Conservation (phyloP, 2,329 filamentous ascomycete species). For the Xylaria sp. region DNA sequence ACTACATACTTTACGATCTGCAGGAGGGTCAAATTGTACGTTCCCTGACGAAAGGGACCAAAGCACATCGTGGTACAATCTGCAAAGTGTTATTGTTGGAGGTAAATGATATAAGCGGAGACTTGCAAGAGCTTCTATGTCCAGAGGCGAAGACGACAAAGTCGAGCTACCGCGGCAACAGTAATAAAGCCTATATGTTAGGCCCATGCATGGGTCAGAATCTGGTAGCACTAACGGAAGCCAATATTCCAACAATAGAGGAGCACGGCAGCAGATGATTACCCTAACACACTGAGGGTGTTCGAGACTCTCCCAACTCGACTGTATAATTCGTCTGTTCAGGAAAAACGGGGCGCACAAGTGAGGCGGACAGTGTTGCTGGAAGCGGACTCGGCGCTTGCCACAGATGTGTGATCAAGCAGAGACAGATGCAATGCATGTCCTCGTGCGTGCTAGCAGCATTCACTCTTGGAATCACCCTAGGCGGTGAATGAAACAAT, state of each 20-base stretch:
- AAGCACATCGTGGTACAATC: constrained; percentile 6
- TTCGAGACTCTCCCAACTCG: constrained; percentile 15
- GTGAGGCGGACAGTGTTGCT: constrained; percentile 40
- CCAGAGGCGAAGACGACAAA: neutral
- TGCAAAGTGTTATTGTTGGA: neutral
- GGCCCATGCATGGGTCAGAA: constrained; percentile 21
- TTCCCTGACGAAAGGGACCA: neutral
- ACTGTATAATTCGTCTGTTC: constrained; percentile 24
- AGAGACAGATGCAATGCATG: constrained; percentile 33
- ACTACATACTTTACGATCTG: constrained; percentile 6
- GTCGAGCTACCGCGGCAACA: constrained; percentile 5
- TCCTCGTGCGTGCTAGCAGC: constrained; percentile 17
- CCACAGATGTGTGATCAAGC: constrained; percentile 29
- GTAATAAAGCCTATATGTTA: constrained; percentile 10
- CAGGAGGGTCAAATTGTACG: neutral
- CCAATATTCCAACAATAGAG: constrained; percentile 21
- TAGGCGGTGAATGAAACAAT: constrained; percentile 24
- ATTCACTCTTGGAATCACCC: constrained; percentile 12
- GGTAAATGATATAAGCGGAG: neutral
- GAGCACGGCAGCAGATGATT: constrained; percentile 18
- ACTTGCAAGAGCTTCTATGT: constrained; percentile 1
- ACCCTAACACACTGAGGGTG: constrained; percentile 4
- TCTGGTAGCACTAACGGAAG: constrained; percentile 19
- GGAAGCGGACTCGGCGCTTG: constrained; percentile 35
- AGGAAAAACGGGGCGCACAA: constrained; percentile 39